phyloP scores from a whole-genome alignment of 441 rosid species.

The Adansonia grandidieri region DNA sequence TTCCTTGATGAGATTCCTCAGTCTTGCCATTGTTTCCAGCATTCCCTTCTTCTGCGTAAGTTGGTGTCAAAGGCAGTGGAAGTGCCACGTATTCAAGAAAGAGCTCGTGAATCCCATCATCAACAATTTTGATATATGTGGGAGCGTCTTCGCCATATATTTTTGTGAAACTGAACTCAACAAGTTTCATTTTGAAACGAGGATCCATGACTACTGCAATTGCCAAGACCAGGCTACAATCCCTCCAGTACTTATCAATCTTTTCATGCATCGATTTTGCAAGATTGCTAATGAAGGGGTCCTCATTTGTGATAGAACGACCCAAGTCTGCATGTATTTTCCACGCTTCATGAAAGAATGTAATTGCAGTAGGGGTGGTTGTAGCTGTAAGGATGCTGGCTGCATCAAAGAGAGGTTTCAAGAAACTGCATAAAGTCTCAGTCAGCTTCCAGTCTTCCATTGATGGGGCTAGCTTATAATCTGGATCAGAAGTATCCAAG shows the following conservation, averaged over 20 bases:
- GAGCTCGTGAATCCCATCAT: slow-evolving; percentile 81
- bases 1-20: slow-evolving; percentile 46
- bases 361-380: slow-evolving; percentile 53
- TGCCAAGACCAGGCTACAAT: slow-evolving; percentile 78
- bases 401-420: slow-evolving; percentile 77
- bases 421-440: slow-evolving; percentile 59
- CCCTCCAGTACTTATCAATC: slow-evolving; percentile 71
- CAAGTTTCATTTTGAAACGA: slow-evolving; percentile 91
- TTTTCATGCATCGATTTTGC: slow-evolving; percentile 62
- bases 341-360: slow-evolving; percentile 80
- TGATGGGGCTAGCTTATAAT: slow-evolving; percentile 72
- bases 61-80: slow-evolving; percentile 55
- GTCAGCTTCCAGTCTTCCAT: slow-evolving; percentile 70
- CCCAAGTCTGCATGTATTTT: slow-evolving; percentile 72
- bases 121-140: slow-evolving; percentile 59
- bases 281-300: slow-evolving; percentile 51
- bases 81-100: slow-evolving; percentile 69
- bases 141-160: slow-evolving; percentile 76
- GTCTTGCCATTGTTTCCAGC: slow-evolving; percentile 30
- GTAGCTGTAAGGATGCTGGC: slow-evolving; percentile 53
- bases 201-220: slow-evolving; percentile 90
- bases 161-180: slow-evolving; percentile 82
- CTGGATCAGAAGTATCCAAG: slow-evolving; percentile 79
- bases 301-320: slow-evolving; percentile 52
- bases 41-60: slow-evolving; percentile 56